Conservation (phyloP, 805 yeast genomes). For the Sugiyamaella boreocaroliniensis region DNA sequence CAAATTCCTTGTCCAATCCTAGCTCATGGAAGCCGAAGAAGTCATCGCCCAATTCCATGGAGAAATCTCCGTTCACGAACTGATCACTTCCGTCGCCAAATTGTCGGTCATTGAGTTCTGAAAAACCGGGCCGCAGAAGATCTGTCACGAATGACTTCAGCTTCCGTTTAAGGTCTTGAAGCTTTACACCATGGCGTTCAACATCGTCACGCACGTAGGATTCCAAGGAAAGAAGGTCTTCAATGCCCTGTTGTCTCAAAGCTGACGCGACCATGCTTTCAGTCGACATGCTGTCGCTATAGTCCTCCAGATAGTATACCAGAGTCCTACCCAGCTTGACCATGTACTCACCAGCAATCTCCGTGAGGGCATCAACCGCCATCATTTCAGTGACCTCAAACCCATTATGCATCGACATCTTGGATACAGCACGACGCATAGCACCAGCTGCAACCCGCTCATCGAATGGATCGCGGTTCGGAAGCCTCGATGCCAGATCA, state of each 20-base stretch:
- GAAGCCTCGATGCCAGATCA: conserved; percentile 74
- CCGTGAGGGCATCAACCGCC: conserved; percentile 75
- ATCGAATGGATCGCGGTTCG: conserved; percentile 57
- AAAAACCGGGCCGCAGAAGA: conserved; percentile 66
- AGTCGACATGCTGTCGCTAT: conserved; percentile 23
- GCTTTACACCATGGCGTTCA: conserved; percentile 58
- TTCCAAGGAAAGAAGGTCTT: conserved; percentile 61
- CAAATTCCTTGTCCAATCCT: conserved; percentile 89
- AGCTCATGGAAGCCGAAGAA: conserved; percentile 94
- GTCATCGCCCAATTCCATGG: conserved; percentile 91
- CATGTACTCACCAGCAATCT: conserved; percentile 74
- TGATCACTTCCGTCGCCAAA: conserved; percentile 91
- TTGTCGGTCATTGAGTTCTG: conserved; percentile 63
- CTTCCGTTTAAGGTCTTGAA: conserved; percentile 60
- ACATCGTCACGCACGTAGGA: conserved; percentile 68
- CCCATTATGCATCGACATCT: conserved; percentile 84
- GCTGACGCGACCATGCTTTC: conserved; percentile 54
- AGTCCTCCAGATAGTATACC: conserved; percentile 45
- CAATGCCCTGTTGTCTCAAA: conserved; percentile 79
- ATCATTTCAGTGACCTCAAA: conserved; percentile 75
- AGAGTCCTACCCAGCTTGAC: conserved; percentile 66
- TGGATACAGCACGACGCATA: conserved; percentile 62
- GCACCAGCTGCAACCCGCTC: conserved; percentile 59
- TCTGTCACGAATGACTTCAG: conserved; percentile 70
- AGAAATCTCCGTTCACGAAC: conserved; percentile 89